phyloP scores from a whole-genome alignment of 1,139 yeast species.

The Hansenula anomala region DNA sequence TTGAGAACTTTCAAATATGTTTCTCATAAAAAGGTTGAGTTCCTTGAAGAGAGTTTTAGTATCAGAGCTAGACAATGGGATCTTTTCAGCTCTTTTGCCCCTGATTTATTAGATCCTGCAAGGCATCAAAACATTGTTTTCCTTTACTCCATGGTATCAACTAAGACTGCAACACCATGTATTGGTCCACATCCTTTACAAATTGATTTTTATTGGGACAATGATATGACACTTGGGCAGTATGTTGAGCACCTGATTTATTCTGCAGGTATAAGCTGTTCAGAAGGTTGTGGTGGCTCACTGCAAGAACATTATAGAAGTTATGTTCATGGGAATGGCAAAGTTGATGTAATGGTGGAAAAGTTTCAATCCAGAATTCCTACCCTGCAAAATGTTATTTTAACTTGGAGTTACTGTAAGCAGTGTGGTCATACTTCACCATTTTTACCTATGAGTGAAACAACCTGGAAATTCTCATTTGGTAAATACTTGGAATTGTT shows the following conservation, averaged over 20 bases:
- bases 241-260: slow-evolving; percentile 76
- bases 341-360: slow-evolving; percentile 74
- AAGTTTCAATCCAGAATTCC: slow-evolving; percentile 50
- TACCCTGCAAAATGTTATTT: slow-evolving; percentile 59
- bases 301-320: slow-evolving; percentile 75
- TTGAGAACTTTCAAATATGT: slow-evolving; percentile 26
- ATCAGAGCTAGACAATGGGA: slow-evolving; percentile 58
- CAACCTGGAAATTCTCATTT: slow-evolving; percentile 85
- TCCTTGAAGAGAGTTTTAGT: slow-evolving; percentile 30
- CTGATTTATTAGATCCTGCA: slow-evolving; percentile 56
- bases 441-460: slow-evolving; percentile 79
- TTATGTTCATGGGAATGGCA: slow-evolving; percentile 86
- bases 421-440: slow-evolving; percentile 75
- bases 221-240: slow-evolving; percentile 85
- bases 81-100: slow-evolving; percentile 41
- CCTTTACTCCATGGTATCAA: slow-evolving; percentile 77
- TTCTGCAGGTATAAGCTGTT: slow-evolving; percentile 64
- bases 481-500: slow-evolving; percentile 88
- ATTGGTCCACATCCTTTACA: slow-evolving; percentile 81
- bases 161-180: slow-evolving; percentile 87
- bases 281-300: slow-evolving; percentile 75
- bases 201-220: slow-evolving; percentile 86
- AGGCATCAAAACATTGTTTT: slow-evolving; percentile 76
- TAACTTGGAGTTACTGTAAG: slow-evolving; percentile 92
- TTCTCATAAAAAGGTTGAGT: slow-evolving; percentile 32